Percentiles rank a stretch among this genome's conserved stretches.
These are phyloP conservation scores for Puya raimondii DNA, from an alignment of 176 grass and related monocot genomes.

Conservation along the genomic window DNA sequence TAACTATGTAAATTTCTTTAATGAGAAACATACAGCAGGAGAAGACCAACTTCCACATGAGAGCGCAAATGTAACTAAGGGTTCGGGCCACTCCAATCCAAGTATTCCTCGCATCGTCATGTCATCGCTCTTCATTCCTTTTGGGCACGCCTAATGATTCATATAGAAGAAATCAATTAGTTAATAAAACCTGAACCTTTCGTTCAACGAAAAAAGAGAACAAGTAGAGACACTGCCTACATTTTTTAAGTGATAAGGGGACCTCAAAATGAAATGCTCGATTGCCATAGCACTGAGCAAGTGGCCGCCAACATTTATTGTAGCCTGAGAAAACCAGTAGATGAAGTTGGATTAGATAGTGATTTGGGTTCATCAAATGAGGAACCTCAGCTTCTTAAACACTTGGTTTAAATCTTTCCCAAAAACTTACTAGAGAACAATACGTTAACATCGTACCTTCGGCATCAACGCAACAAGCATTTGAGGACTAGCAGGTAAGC, in stretches of 20 bases:
- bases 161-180: slow-evolving; percentile 11
- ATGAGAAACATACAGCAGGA: slow-evolving; percentile 51
- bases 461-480: slow-evolving; percentile 77
- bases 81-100: slow-evolving; percentile 93
- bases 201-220: neutral
- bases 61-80: slow-evolving; percentile 83
- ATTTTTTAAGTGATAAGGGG: slow-evolving; percentile 71
- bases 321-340: slow-evolving; percentile 39
- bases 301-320: slow-evolving; percentile 66
- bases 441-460: slow-evolving; percentile 47
- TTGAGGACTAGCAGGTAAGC: slow-evolving; percentile 71
- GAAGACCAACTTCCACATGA: slow-evolving; percentile 96
- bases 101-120: slow-evolving; percentile 30
- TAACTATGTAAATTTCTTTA: neutral
- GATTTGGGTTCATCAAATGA: neutral
- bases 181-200: neutral
- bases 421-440: slow-evolving; percentile 6
- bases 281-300: slow-evolving; percentile 88
- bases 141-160: slow-evolving; percentile 31
- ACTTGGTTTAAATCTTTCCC: neutral
- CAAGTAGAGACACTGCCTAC: slow-evolving; percentile 21
- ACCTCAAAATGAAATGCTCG: slow-evolving; percentile 85
- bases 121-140: slow-evolving; percentile 28
- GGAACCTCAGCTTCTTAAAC: neutral
- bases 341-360: neutral